Evolutionary conservation across 1,284 basidiomycete species (phyloP).

Genomic region (Boletus sp.): DNA sequence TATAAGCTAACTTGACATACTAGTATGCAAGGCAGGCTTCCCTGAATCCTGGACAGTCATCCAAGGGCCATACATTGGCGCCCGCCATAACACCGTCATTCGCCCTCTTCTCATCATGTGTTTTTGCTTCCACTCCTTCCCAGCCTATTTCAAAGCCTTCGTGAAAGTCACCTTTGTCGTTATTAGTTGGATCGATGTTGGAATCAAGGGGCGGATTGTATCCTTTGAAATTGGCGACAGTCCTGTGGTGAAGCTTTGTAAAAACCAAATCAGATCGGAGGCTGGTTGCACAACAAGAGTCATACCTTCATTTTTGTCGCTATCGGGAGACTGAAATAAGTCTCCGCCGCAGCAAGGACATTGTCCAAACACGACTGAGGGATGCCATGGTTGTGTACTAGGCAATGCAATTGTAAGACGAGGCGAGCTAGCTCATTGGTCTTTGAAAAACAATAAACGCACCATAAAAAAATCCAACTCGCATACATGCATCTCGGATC

Average conservation of each 20-base stretch:
- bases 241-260: slow-evolving; percentile 63
- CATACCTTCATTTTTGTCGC: slow-evolving; percentile 60
- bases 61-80: slow-evolving; percentile 46
- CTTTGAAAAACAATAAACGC: neutral
- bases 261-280: neutral
- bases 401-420: neutral
- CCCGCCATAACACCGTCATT: slow-evolving; percentile 54
- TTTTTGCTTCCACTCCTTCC: slow-evolving; percentile 48
- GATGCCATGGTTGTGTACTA: slow-evolving; percentile 75
- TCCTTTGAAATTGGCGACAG: slow-evolving; percentile 74
- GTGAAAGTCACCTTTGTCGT: slow-evolving; percentile 72
- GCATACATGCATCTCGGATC: slow-evolving; percentile 31
- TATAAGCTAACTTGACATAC: slow-evolving; percentile 16
- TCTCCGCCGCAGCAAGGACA: slow-evolving; percentile 51
- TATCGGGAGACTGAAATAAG: slow-evolving; percentile 63
- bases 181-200: slow-evolving; percentile 57
- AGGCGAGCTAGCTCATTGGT: neutral
- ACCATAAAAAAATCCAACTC: slow-evolving; percentile 35
- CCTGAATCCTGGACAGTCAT: slow-evolving; percentile 24
- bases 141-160: slow-evolving; percentile 82
- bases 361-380: slow-evolving; percentile 48
- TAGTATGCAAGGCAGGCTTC: slow-evolving; percentile 26
- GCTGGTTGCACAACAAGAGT: neutral
- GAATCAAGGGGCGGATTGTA: slow-evolving; percentile 67
- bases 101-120: slow-evolving; percentile 26